phyloP scores from a whole-genome alignment of 2,329 filamentous ascomycete species.

The Pseudonectria foliicola region DNA sequence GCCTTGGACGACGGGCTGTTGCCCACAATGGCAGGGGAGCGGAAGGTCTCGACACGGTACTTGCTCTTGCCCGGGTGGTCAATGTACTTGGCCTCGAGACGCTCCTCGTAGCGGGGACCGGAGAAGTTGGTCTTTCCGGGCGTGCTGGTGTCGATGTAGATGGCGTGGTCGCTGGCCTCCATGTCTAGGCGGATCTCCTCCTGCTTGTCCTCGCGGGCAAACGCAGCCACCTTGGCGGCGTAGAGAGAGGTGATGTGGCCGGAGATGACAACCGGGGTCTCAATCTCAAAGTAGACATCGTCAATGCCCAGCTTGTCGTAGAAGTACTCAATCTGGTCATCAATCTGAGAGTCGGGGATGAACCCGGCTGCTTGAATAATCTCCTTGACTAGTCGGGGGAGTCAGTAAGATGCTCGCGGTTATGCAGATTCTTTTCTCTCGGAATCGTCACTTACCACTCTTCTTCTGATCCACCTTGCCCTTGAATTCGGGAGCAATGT shows the following conservation, averaged over 20 bases:
- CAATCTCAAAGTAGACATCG: constrained; percentile 95
- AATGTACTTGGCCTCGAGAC: constrained; percentile 92
- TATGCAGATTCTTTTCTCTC: not conserved
- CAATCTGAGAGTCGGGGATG: constrained; percentile 76
- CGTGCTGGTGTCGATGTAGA: constrained; percentile 96
- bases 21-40: constrained; percentile 76
- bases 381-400: constrained; percentile 60
- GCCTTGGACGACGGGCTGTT: constrained; percentile 61
- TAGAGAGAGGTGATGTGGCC: constrained; percentile 95
- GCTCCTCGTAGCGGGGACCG: constrained; percentile 87
- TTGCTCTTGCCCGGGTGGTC: constrained; percentile 66
- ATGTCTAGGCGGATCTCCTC: constrained; percentile 94
- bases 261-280: constrained; percentile 77
- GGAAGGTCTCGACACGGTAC: constrained; percentile 96
- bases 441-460: constrained; percentile 45
- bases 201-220: constrained; percentile 85
- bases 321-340: constrained; percentile 89
- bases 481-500: constrained; percentile 88
- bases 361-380: constrained; percentile 72
- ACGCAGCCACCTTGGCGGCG: constrained; percentile 91
- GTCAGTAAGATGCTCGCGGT: constrained; percentile 1
- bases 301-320: constrained; percentile 97
- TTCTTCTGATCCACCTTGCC: constrained; percentile 91
- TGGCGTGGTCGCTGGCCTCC: constrained; percentile 88
- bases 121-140: constrained; percentile 69